A percentile compares a stretch with the other conserved stretches of the same genome.
Conservation (phyloP, 2,329 filamentous ascomycete genomes). For the Colletotrichum camelliae region DNA sequence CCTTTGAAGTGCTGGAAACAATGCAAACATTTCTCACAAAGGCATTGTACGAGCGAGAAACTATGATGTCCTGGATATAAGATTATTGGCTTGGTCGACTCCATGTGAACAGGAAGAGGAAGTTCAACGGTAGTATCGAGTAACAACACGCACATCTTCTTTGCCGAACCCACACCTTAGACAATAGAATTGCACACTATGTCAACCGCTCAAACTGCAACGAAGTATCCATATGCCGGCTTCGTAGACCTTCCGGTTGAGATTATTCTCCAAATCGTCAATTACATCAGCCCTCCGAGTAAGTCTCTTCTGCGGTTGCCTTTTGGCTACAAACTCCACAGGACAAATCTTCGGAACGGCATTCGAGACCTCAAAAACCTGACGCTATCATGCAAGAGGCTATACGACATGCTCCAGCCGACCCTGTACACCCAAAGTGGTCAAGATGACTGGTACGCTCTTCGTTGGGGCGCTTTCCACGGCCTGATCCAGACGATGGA, state of each 20-base stretch:
- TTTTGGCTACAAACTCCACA: background rate
- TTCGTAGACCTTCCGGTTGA: background rate
- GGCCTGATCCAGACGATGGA: background rate
- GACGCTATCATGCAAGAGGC: background rate
- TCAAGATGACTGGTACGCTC: background rate
- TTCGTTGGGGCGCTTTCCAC: background rate
- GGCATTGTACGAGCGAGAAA: background rate
- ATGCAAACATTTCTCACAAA: background rate
- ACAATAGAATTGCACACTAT: background rate
- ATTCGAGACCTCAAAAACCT: background rate
- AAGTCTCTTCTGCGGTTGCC: background rate
- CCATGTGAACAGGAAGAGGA: background rate
- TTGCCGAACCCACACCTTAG: background rate
- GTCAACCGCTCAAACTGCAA: background rate
- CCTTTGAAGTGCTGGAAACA: background rate
- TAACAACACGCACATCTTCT: background rate
- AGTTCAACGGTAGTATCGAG: background rate
- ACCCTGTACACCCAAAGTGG: background rate
- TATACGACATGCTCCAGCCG: background rate
- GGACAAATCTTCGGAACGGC: background rate
- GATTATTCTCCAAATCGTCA: background rate
- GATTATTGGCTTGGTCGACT: background rate
- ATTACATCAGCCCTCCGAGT: background rate
- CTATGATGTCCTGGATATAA: background rate
- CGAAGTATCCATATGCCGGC: background rate